These are phyloP conservation scores for Arxiozyma heterogenica DNA, from an alignment of 1,139 yeast species.

Conservation along the genomic window DNA sequence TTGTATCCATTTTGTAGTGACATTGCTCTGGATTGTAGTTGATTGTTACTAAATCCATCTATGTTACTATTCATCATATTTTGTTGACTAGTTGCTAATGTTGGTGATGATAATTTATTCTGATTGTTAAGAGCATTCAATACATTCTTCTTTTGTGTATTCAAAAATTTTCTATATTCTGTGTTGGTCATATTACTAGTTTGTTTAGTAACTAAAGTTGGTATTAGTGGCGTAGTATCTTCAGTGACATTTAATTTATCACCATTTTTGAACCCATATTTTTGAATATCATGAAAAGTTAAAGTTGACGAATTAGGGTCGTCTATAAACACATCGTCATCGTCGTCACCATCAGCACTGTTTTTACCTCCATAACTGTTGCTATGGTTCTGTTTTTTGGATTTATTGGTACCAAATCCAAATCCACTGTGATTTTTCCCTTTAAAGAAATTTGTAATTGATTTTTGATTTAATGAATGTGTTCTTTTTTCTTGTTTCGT, in stretches of 20 bases:
- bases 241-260: constrained; percentile 41
- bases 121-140: constrained; percentile 38
- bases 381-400: background rate
- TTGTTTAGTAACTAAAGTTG: constrained; percentile 40
- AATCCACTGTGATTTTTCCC: constrained; percentile 12
- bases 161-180: constrained; percentile 61
- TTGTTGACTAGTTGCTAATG: constrained; percentile 12
- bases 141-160: constrained; percentile 55
- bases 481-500: constrained; percentile 9
- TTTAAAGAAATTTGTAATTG: constrained; percentile 21
- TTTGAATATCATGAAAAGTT: constrained; percentile 56
- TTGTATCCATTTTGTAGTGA: constrained; percentile 37
- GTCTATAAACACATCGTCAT: constrained; percentile 42
- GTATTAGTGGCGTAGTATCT: constrained; percentile 67
- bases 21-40: constrained; percentile 44
- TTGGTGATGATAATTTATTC: background rate
- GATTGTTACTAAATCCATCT: background rate
- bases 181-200: constrained; percentile 36
- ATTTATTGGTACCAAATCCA: constrained; percentile 9
- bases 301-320: constrained; percentile 38
- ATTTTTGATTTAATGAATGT: constrained; percentile 19
- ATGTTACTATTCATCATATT: background rate
- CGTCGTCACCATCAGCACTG: constrained; percentile 11
- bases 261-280: constrained; percentile 54
- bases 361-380: constrained; percentile 1